Conservation (phyloP, 164 flowering plant genomes). For the Aristolochia californica region DNA sequence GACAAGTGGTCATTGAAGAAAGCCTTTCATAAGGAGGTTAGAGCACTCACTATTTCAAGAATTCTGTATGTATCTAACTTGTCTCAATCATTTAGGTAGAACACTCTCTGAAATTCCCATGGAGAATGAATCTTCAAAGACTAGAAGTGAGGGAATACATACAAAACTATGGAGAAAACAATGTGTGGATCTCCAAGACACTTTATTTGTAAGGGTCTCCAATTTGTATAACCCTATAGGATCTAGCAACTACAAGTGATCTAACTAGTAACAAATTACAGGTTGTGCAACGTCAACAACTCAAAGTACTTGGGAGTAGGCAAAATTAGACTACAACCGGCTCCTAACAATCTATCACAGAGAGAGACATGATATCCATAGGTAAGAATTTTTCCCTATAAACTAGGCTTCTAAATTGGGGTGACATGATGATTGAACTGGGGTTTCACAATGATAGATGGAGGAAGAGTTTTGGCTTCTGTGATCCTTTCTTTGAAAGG, state of each 20-base stretch:
- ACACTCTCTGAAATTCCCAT: constrained; percentile 1
- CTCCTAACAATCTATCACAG: constrained; percentile 1
- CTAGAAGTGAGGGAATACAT: constrained; percentile 5
- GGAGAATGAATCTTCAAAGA: constrained; percentile 3
- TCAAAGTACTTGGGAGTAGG: constrained; percentile 2
- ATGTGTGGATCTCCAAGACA: constrained; percentile 7
- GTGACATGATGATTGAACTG: background rate
- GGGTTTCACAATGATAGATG: background rate
- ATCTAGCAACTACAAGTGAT: background rate
- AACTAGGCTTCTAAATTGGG: background rate
- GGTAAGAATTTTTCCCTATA: background rate
- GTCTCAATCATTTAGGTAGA: constrained; percentile 2
- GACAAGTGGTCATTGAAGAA: constrained; percentile 11
- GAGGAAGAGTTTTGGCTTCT: constrained; percentile 2
- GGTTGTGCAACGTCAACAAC: constrained; percentile 6
- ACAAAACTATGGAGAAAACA: constrained; percentile 4
- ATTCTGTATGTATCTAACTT: background rate
- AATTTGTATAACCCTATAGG: too few relatives aligned
- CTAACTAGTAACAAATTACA: background rate
- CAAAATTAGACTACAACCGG: constrained; percentile 6
- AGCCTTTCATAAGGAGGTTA: constrained; percentile 7
- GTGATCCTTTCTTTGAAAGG: background rate
- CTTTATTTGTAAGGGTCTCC: background rate
- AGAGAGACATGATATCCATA: background rate
- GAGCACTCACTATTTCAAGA: background rate